Evolutionary conservation across 169 alveolate genomes (phyloP), one percentile per base, ranked within the genome.

Genomic region (Babesia bovis): DNA sequence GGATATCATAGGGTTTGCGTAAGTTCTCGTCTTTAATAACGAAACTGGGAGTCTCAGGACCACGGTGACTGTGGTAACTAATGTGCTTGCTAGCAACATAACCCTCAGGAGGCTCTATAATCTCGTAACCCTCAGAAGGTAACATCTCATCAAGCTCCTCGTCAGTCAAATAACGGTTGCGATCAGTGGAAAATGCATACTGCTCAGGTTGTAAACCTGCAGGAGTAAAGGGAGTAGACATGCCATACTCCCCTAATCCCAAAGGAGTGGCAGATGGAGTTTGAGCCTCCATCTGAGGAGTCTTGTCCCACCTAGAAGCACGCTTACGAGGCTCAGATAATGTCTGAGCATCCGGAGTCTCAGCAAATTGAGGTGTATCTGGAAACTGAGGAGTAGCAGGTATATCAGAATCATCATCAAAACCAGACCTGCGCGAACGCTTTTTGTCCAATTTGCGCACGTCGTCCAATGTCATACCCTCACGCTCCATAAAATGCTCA

Each of bases 111-210:
- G 97, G 94, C 50, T 84, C 69, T 28, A 94, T 95, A 21, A 95
- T 86, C 66, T 93, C 98, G 70, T 92, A 95, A 5, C 97, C 98
- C 56, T 89, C 98, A 28, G 58, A 47, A 17, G 99, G 99, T 21
- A 96, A 83, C 28, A 96, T 82, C 40, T 93, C 92, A 58, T 95
- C 96, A 36, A 96, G 85, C 74, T 97, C 99, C 76, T 95, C 99
- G 84, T 98, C 99, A 0, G 99, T 96, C 73, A 87, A 36, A 21
- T 83, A 84, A n/a, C 90, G 58, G 50, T 87, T 87, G 63, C 90
- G 66, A 32, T 78, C 83, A 19, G 73, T 63, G 44, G 73, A 45
- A 33, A 63, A 58, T 42, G 85, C 77, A 66, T 82, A 66, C 68
- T 82, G 53, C 51, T 82, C 42, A 38, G 79, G 68, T 50, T 79